Base-by-base conservation (phyloP, 2,329 filamentous ascomycete genomes). In the Leptodontidium sp. region DNA sequence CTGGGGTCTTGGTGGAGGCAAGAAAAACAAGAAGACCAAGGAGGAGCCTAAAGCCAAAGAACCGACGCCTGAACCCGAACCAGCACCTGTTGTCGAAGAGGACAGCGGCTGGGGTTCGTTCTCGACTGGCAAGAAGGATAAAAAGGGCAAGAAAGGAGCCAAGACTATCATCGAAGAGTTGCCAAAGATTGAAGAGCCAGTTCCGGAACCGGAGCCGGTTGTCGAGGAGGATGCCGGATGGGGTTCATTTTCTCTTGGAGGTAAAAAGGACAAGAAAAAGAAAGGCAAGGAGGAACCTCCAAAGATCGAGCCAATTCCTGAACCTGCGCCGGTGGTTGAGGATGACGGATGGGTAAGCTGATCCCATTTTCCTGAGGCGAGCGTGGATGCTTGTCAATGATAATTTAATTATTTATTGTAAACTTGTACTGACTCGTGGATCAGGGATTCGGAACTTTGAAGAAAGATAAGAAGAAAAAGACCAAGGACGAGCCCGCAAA, bases 121-220 rank as follows among this genome's bases (percentile, higher is more conserved):
- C 70, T 82, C 86, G 74, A 88, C 87, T 75, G 86, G 68, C 26
- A 71, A 69, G 32, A 68, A 70, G n/a, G 68, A 69, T 9, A 68
- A 68, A 69, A 75, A 66, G 59, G 72, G 70, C 8, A 78, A 77
- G 53, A 79, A 79, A 61, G 79, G 43, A 9, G 49, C 49, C 50
- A 64, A 64, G 15, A 29, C 61, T 24, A 12, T 53, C 61, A n/a
- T 55, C 12, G 61, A 64, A 43, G 61, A 52, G 12, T 15, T 40
- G 35, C 84, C 82, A 81, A 70, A 68, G 55, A 43, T 57, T 5
- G 55, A 65, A 43, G 64, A 64, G 2, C 61, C 61, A 24, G 52
- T 47, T 43, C 61, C 64, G 11, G 67, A 67, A 5, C 61, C 61
- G 4, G 66, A 68, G n/a, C 66, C 66, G 43, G 43, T 47, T 17